Evolutionary conservation across 352 stramenopile genomes (phyloP), one percentile per base, ranked within the genome.

Genomic region (Phytophthora idaei): DNA sequence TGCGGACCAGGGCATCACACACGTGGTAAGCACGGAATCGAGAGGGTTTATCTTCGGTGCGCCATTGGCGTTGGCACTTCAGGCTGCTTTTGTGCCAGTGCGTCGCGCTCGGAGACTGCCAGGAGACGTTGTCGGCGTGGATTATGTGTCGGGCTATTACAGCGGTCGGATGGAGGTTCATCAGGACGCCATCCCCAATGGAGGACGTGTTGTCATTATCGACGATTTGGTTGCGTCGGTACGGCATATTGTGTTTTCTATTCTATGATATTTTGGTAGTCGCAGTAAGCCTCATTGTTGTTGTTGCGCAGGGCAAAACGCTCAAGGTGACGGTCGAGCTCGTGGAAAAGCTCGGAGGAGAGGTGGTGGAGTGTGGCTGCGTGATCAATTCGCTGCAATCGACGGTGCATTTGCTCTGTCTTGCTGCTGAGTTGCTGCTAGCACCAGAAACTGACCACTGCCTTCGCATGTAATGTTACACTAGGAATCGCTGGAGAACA

Each of bases 1-100:
- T 57, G 72, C 57, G 12, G 64, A 59, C 67, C 53, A 89, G 56
- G 41, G 71, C 36, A 83, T 94, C 78, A 90, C 87, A 6, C 85
- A 94, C 71, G 64, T 94, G n/a, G 87, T 92, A 28, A 93, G 87
- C 66, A 89, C 74, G 57, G 85, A 94, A 61, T 87, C 85, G 34
- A 76, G 87, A 52, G 85, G 87, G 3, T 93, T 94, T 58, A 92
- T 94, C 73, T 94, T 94, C 50, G 87, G 85, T 0, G 78, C 87
- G 10, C 87, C 87, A 31, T 61, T 94, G 48, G 87, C 87, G 15
- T 67, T 94, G 11, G 87, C 85, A 32, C 68, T 93, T 9, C 66
- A 83, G 39, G 72, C 76, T 7, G 74, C 81, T 12, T 93, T 94
- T 52, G 87, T 94, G 52, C 87, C 85, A 0, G 83, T 94, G 49